phyloP scores from a whole-genome alignment of 768 basidiomycete genomes.

The Butyriboletus loyo region DNA sequence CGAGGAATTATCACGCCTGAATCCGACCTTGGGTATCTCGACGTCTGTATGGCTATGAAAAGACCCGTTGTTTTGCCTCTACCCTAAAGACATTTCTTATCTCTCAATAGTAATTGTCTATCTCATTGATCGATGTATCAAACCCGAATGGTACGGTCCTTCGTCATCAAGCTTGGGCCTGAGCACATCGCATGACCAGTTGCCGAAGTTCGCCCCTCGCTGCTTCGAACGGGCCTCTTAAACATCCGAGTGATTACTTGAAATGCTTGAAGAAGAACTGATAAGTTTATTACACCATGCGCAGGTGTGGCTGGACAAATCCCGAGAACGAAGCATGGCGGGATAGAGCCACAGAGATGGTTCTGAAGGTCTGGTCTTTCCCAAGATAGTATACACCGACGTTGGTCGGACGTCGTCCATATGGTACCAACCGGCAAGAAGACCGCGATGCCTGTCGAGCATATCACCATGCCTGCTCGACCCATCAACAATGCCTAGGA shows the following conservation, averaged over 20 bases:
- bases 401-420: background rate
- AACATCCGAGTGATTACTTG: background rate
- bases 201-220: background rate
- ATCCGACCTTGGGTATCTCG: constrained; percentile 22
- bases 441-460: background rate
- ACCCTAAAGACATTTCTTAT: constrained; percentile 8
- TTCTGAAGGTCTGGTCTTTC: background rate
- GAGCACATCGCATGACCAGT: background rate
- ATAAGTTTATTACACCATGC: background rate
- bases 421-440: background rate
- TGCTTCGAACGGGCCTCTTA: background rate
- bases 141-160: background rate
- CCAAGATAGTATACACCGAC: background rate
- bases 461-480: background rate
- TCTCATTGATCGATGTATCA: background rate
- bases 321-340: background rate
- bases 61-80: constrained; percentile 17
- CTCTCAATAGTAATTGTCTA: background rate
- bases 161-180: background rate
- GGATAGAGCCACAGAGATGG: background rate
- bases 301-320: background rate
- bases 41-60: constrained; percentile 24
- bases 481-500: background rate
- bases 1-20: constrained; percentile 31
- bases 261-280: background rate